Conservation (phyloP, 129 eudicot species). For the Silybum marianum region DNA sequence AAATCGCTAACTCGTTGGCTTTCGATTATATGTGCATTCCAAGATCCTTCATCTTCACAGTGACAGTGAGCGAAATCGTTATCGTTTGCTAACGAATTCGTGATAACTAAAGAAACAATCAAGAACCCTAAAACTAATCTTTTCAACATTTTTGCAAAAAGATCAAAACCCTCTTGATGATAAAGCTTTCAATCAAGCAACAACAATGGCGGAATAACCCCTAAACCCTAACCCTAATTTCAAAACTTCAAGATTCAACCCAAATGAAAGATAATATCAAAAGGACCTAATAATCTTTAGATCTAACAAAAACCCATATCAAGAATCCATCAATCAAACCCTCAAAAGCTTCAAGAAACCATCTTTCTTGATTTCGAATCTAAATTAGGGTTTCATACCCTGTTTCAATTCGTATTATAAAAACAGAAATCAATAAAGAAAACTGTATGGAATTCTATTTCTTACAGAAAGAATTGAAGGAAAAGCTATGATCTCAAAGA, state of each 20-base stretch:
- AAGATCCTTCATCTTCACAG: conserved; percentile 74
- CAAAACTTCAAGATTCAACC: not conserved
- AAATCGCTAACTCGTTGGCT: conserved; percentile 80
- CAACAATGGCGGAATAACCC: not conserved
- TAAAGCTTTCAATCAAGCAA: not conserved
- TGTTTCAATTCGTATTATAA: conserved; percentile 8
- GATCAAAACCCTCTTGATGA: not conserved
- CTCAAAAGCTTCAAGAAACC: conserved; percentile 11
- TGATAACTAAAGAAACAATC: conserved; percentile 29
- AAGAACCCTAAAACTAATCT: conserved; percentile 32
- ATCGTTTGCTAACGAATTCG: conserved; percentile 37
- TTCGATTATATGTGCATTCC: conserved; percentile 63
- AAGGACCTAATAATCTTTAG: conserved; percentile 22
- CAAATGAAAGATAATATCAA: not conserved
- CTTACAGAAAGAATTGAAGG: not conserved
- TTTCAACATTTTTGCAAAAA: conserved; percentile 35
- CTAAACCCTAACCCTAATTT: not conserved
- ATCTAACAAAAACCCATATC: conserved; percentile 34
- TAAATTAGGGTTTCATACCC: not conserved
- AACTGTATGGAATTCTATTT: not conserved
- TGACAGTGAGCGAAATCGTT: conserved; percentile 52
- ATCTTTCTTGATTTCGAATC: not conserved
- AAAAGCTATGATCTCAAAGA: conserved; percentile 13
- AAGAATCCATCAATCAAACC: conserved; percentile 8
- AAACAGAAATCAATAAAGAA: conserved; percentile 13